Base-by-base conservation (phyloP, 1,284 basidiomycete genomes). In the Ustilago cynodontis region DNA sequence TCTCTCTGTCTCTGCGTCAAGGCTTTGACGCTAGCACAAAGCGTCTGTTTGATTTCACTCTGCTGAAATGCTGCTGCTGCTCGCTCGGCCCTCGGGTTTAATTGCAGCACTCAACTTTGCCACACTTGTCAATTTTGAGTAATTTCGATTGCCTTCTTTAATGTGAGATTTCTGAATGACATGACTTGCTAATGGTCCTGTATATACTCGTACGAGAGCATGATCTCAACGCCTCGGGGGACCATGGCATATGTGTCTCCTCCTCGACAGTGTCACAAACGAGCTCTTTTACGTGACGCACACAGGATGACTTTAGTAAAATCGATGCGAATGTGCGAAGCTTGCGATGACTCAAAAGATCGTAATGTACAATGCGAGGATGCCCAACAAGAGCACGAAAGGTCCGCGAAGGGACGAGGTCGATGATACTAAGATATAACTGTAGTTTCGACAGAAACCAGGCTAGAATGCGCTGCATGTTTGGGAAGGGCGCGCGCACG, bases 131-230 rank as follows among this genome's bases (percentile, higher is more conserved):
- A 13, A 20, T 43, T 43, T 43, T 57, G 20, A 43, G 33, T 18
- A 53, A 52, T 49, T 64, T 65, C 58, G 62, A 49, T 52, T 39
- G 26, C 33, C 39, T 61, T 59, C 62, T 13, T n/a, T 29, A 10
- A 61, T n/a, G 68, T 71, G 33, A 71, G 68, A 71, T 71, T 61
- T 22, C 18, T 9, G 3, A 24, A 20, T 14, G 54, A 56, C 28
- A 43, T 26, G 28, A 26, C 54, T 29, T 39, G 37, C 37, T 11
- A 39, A 39, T 16, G 18, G 39, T 56, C n/a, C n/a, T n/a, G n/a
- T n/a, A n/a, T n/a, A n/a, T n/a, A 26, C 47, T 49, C 26, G 47
- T 49, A 49, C 47, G 47, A 49, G 26, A 49, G 14, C 47, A 28
- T 28, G 2, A 47, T 22, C 43, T 47, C 43, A 47, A 47, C 14